Conservation (phyloP, 148 eudicot genomes). For the Rhododendron henanense region DNA sequence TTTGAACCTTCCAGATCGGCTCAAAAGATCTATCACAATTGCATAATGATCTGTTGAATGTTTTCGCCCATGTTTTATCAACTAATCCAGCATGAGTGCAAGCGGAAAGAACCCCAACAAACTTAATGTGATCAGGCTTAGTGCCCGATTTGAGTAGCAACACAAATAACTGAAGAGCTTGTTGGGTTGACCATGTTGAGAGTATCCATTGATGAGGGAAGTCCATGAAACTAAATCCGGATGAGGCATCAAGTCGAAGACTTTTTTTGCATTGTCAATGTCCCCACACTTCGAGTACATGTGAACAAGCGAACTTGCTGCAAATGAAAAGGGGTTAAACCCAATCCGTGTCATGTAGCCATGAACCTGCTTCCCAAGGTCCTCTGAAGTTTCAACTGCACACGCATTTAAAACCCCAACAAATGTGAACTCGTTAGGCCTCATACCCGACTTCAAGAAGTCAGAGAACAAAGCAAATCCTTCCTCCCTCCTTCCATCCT, state of each 20-base stretch:
- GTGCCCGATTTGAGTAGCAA: not conserved
- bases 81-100: conserved; percentile 14
- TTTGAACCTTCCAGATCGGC: conserved; percentile 8
- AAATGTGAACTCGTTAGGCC: conserved; percentile 47
- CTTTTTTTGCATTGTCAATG: conserved; percentile 29
- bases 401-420: conserved; percentile 51
- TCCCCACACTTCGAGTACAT: conserved; percentile 52
- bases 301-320: conserved; percentile 20
- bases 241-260: conserved; percentile 12
- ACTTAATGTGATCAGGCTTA: conserved; percentile 2
- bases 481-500: conserved; percentile 44
- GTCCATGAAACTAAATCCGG: conserved; percentile 14
- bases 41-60: conserved; percentile 10
- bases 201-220: conserved; percentile 6
- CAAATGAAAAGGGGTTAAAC: conserved; percentile 18
- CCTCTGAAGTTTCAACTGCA: conserved; percentile 43
- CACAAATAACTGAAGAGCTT: conserved; percentile 14
- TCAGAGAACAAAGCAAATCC: conserved; percentile 37
- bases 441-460: conserved; percentile 34
- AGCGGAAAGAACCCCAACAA: conserved; percentile 14
- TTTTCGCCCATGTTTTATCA: conserved; percentile 1
- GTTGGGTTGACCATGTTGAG: conserved; percentile 9
- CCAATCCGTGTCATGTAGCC: conserved; percentile 42
- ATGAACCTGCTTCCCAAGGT: conserved; percentile 51
- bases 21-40: conserved; percentile 4